Evolutionary conservation across 2,329 filamentous ascomycete species (phyloP).

Genomic region (Niveomyces coronatus): DNA sequence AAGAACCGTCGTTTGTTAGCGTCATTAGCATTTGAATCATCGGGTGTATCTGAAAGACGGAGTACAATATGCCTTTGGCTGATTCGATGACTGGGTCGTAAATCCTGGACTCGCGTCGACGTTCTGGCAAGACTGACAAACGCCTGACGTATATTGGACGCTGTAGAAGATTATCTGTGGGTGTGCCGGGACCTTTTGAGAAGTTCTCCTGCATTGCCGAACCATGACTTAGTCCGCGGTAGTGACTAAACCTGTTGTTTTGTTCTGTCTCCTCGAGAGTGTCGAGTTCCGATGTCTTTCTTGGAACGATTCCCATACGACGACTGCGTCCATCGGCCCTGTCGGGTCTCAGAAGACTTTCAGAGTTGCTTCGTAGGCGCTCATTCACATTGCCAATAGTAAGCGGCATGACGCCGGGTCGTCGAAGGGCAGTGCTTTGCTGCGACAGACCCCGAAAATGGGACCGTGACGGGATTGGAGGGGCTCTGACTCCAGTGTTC

Average conservation of each 20-base stretch:
- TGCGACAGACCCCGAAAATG: conserved; percentile 70
- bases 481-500: conserved; percentile 47
- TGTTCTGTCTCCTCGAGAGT: conserved; percentile 52
- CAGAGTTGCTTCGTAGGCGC: conserved; percentile 54
- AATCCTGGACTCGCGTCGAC: conserved; percentile 50
- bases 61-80: conserved; percentile 56
- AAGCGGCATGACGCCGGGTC: conserved; percentile 62
- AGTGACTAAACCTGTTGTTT: conserved; percentile 57
- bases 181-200: conserved; percentile 47
- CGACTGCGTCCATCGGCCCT: conserved; percentile 45
- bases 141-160: conserved; percentile 54
- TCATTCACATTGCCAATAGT: conserved; percentile 62
- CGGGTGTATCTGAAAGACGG: conserved; percentile 57
- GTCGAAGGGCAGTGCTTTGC: conserved; percentile 52
- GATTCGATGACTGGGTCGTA: conserved; percentile 53
- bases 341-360: conserved; percentile 45
- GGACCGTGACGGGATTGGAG: conserved; percentile 65
- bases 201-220: conserved; percentile 52
- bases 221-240: conserved; percentile 56
- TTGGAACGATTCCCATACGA: conserved; percentile 55
- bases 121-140: conserved; percentile 52
- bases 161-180: conserved; percentile 45
- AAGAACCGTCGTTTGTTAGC: conserved; percentile 48
- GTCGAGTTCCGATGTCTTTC: conserved; percentile 48
- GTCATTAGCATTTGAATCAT: conserved; percentile 57